phyloP scores from a whole-genome alignment of 2,329 filamentous ascomycete species.

The Cryphonectria carpinicola region DNA sequence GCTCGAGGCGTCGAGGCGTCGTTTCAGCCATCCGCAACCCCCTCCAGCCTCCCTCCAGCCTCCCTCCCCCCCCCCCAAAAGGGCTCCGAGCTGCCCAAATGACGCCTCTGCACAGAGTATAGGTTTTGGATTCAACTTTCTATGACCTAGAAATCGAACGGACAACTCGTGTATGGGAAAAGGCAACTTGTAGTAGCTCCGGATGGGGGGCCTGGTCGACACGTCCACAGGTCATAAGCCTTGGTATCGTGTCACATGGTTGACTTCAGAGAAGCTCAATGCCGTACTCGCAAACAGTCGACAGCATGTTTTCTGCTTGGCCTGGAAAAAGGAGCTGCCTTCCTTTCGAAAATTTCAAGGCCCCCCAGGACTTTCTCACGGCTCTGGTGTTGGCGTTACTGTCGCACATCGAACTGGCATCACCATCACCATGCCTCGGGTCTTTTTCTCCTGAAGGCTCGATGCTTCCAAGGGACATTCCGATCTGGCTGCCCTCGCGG shows the following conservation, averaged over 20 bases:
- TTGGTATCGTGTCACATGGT: not conserved
- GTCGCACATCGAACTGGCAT: not conserved
- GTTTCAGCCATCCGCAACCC: not conserved
- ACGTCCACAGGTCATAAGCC: not conserved
- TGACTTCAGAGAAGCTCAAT: not conserved
- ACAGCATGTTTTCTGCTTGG: not conserved
- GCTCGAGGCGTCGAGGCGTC: not conserved
- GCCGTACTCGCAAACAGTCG: not conserved
- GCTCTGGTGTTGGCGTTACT: not conserved
- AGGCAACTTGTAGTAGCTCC: not conserved
- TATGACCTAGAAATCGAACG: not conserved
- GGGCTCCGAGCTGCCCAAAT: not conserved
- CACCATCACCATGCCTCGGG: not conserved
- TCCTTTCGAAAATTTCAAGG: not conserved
- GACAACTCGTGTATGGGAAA: not conserved
- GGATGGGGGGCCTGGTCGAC: not conserved
- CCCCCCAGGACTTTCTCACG: too few relatives aligned
- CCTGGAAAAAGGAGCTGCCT: not conserved
- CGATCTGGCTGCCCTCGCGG: too few relatives aligned
- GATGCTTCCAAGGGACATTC: not conserved
- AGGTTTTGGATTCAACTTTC: not conserved
- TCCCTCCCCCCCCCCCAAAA: not conserved
- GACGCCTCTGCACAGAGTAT: not conserved
- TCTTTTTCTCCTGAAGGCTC: not conserved
- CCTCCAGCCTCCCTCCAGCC: too few relatives aligned